Evolutionary conservation across 345 rosid species (phyloP), one percentile per base, ranked within the genome.

Genomic region (Eucalyptus coolabah): DNA sequence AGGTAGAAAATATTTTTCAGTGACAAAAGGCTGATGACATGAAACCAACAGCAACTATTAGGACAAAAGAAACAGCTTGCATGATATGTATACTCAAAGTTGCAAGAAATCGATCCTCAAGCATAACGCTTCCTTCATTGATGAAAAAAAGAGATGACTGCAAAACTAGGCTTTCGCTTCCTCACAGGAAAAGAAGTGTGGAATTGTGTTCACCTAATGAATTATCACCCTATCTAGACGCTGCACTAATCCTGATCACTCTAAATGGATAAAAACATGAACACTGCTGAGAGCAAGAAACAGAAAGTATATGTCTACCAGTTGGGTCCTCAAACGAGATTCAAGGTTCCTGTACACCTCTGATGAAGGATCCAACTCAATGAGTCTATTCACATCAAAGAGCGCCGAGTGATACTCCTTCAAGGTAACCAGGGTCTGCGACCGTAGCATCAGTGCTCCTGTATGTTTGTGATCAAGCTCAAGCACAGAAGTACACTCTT

Each of bases 361-460:
- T 1, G 98, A 97, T 44, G 94, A 91, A 30, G 99, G 98, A 89
- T 97, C 93, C 91, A 98, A 87, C 91, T 97, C 99, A 91, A 96
- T 89, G 77, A 98, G 98, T 88, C 97, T 93, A 86, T 93, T 96
- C 89, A 98, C 99, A 93, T 98, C 99, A 89, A 97, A 98, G 23
- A 97, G 94, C 2, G 99, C 99, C 3, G 98, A 96, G 89, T 94
- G 91, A 90, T 98, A 98, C 77, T 98, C 98, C 92, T 96, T 96
- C 34, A 98, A 93, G 9, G 99, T 95, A 83, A 98, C 98, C 50
- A 98, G 89, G 10, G 99, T 98, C 93, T 97, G 99, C 1, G 99
- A 98, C 85, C 99, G 95, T 44, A 98, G 91, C 99, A 97, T 97
- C 93, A 98, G 87, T 0, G 99, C 99, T 69, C 99, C 99, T 12